Conservation (phyloP, 352 stramenopile genomes). For the Phytophthora hibernalis region DNA sequence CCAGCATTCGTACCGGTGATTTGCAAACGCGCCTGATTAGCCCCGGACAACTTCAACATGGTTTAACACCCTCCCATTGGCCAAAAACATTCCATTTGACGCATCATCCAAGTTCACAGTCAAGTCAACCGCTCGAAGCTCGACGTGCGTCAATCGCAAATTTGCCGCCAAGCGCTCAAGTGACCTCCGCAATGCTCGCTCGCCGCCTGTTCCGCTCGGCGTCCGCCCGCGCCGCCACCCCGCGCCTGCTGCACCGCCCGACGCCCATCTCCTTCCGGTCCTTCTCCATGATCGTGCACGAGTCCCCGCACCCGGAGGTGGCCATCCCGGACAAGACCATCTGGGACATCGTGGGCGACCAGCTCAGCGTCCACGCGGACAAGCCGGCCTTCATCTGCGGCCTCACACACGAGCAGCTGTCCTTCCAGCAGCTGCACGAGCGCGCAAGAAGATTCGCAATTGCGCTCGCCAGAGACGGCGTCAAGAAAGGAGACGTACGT, state of each 20-base stretch:
- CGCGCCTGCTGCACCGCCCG: slow-evolving; percentile 11
- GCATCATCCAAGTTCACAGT: slow-evolving; percentile 26
- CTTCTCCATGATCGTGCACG: slow-evolving; percentile 64
- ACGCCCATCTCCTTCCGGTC: slow-evolving; percentile 27
- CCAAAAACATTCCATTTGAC: not conserved
- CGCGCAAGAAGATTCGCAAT: slow-evolving; percentile 48
- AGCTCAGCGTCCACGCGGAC: slow-evolving; percentile 42
- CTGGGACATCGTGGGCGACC: slow-evolving; percentile 52
- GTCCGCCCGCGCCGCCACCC: slow-evolving; percentile 17
- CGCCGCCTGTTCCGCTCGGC: slow-evolving; percentile 30
- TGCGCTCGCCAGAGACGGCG: slow-evolving; percentile 48
- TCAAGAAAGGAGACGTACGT: slow-evolving; percentile 58
- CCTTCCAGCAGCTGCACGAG: slow-evolving; percentile 54
- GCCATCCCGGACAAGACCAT: slow-evolving; percentile 61
- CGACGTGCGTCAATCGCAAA: slow-evolving; percentile 28
- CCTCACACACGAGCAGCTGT: slow-evolving; percentile 56
- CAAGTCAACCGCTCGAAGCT: slow-evolving; percentile 2
- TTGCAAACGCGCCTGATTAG: slow-evolving; percentile 12
- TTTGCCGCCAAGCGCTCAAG: slow-evolving; percentile 10
- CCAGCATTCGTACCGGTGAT: not conserved
- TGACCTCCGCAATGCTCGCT: slow-evolving; percentile 32
- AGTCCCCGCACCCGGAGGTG: slow-evolving; percentile 57
- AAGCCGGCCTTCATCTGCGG: slow-evolving; percentile 64
- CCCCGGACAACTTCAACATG: slow-evolving; percentile 16
- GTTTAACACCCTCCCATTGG: slow-evolving; percentile 22